phyloP scores from a whole-genome alignment of 495 filamentous ascomycete species.

The Aspergillus cristatus region DNA sequence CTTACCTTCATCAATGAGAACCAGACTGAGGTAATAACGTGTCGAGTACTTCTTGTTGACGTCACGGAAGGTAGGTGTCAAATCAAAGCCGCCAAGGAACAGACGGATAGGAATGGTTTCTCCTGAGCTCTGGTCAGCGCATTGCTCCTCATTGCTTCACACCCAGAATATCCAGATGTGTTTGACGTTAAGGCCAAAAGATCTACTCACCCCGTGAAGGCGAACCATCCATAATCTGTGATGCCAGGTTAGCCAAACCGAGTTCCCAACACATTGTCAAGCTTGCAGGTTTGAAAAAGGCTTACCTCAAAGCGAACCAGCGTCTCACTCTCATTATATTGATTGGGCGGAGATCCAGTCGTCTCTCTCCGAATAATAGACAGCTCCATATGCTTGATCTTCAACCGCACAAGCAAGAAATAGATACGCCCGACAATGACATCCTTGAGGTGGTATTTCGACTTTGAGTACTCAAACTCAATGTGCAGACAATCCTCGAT shows the following conservation, averaged over 20 bases:
- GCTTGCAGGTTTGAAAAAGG: conserved; percentile 2
- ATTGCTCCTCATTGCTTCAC: background rate
- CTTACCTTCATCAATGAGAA: conserved; percentile 91
- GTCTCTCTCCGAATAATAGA: conserved; percentile 97
- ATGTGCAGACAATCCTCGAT: conserved; percentile 99
- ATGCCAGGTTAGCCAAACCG: conserved; percentile 11
- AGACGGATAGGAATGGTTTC: conserved; percentile 97
- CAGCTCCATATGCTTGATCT: conserved; percentile 99
- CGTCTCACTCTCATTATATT: conserved; percentile 99
- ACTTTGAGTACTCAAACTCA: conserved; percentile 99
- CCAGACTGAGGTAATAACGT: conserved; percentile 92
- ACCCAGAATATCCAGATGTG: too few species aligned
- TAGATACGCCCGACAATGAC: conserved; percentile 99
- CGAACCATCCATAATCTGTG: conserved; percentile 96
- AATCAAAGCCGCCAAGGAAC: conserved; percentile 95
- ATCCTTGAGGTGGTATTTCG: conserved; percentile 98
- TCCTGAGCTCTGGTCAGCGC: conserved; percentile 39
- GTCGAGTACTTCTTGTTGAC: conserved; percentile 99
- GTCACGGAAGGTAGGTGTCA: conserved; percentile 97
- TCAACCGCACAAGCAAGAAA: conserved; percentile 92
- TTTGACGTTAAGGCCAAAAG: too few species aligned
- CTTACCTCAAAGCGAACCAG: conserved; percentile 92
- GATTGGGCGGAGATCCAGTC: conserved; percentile 96
- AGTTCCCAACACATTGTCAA: too few species aligned
- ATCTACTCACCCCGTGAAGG: conserved; percentile 65